Evolutionary conservation across 2,329 filamentous ascomycete genomes (phyloP), one percentile per base, ranked within the genome.

Genomic region (Penicillium freii): DNA sequence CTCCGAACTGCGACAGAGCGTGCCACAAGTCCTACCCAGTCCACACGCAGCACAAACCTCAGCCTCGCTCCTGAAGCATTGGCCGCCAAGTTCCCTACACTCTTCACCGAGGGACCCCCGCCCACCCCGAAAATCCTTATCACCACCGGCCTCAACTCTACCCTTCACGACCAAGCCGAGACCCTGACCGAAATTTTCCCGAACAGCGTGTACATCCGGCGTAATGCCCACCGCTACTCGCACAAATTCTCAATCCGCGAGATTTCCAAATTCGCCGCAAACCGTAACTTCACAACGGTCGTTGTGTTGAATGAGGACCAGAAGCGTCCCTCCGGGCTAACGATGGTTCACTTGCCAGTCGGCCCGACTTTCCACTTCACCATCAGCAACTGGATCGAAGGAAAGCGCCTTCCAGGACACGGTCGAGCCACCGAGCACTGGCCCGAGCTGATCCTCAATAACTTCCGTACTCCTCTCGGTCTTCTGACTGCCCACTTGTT

Each of bases 361-460:
- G 93, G 94, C 0, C 93, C 94, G 1, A 96, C 93, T 46, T 94
- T 97, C 73, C 92, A 96, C 72, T 97, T 97, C 78, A 87, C 82
- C 56, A 89, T 97, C 62, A 88, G 87, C 62, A 96, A 94, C 70
- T 99, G 92, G 88, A 82, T 96, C 36, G 90, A 95, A 66, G 91
- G 91, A 50, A 90, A 89, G 71, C 90, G 90, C 63, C 82, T 99
- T 15, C 91, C 92, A 0, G 92, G 93, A 1, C 93, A 99, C 72
- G 94, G 86, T 76, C 93, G 92, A 64, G 85, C 92, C 0, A 97
- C 93, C 1, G 89, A 90, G 48, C 92, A 97, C 77, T 91, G 91
- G 70, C 92, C 92, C 1, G 93, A 97, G 75, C 81, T 97, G 29
- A 83, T 96, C 36, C 82, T 97, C 51, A 97, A 97, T 76, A 93